Evolutionary conservation across 2,329 filamentous ascomycete genomes (phyloP).

Genomic region (Aspergillus sclerotialis): DNA sequence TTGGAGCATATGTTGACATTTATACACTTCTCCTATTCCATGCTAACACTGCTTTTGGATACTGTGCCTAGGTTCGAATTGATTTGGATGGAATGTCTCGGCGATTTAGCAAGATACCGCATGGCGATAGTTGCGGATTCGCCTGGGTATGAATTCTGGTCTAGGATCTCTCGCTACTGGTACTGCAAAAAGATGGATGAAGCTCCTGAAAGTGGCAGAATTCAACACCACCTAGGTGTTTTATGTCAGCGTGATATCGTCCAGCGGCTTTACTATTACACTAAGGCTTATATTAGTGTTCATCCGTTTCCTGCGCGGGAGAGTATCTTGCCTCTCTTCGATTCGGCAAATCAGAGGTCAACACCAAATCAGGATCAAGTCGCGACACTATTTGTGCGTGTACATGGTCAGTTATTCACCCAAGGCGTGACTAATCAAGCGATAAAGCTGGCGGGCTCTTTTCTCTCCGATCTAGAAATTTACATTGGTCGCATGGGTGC

Average conservation of each 20-base stretch:
- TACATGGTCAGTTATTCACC: slow-evolving; percentile 46
- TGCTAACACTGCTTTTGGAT: slow-evolving; percentile 81
- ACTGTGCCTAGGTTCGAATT: slow-evolving; percentile 76
- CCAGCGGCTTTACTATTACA: slow-evolving; percentile 54
- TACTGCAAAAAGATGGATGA: slow-evolving; percentile 75
- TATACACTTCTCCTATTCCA: slow-evolving; percentile 81
- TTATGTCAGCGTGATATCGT: slow-evolving; percentile 52
- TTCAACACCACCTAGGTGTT: slow-evolving; percentile 82
- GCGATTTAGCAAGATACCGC: slow-evolving; percentile 74
- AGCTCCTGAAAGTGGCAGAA: slow-evolving; percentile 64
- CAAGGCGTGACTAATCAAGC: slow-evolving; percentile 30
- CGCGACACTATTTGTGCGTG: slow-evolving; percentile 46
- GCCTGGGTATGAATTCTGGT: slow-evolving; percentile 72
- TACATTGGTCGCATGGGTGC: slow-evolving; percentile 42
- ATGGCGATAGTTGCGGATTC: slow-evolving; percentile 86
- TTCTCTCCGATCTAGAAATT: slow-evolving; percentile 39
- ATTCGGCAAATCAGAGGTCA: slow-evolving; percentile 40
- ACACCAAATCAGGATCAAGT: slow-evolving; percentile 28
- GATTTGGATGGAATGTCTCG: slow-evolving; percentile 90
- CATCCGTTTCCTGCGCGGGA: slow-evolving; percentile 50
- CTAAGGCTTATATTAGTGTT: slow-evolving; percentile 49
- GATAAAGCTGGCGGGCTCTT: slow-evolving; percentile 30
- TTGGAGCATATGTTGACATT: slow-evolving; percentile 87
- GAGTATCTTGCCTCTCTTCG: slow-evolving; percentile 50
- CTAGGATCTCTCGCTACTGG: slow-evolving; percentile 72